Base-by-base conservation (phyloP, 2,329 filamentous ascomycete genomes). In the Stenocarpella maydis region DNA sequence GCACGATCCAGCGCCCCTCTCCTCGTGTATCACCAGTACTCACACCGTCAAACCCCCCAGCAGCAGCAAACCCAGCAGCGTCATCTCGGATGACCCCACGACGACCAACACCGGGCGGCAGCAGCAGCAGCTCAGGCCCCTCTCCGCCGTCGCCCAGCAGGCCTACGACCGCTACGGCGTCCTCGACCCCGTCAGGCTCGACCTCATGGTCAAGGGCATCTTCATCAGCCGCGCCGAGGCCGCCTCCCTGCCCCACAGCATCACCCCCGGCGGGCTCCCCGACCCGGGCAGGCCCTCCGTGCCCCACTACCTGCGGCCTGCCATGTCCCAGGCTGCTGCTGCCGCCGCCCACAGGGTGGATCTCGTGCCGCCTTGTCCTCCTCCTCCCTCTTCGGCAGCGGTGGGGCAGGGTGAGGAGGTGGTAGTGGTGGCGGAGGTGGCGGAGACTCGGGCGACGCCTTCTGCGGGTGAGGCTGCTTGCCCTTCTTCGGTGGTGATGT, bases 101-200 rank as follows among this genome's bases (percentile, higher is more conserved):
- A 24, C 26, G n/a, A 28, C 19, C 31, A 21, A 6, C 37, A 19
- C 10, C 47, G 10, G 1, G 5, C 14, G 1, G 5, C 14, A 41
- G 21, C 61, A 52, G n/a, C n/a, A 28, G 9, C 28, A 47, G n/a
- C 4, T 6, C 15, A 41, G 50, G 17, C 41, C 53, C 3, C 52
- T 67, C 10, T 50, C 52, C 15, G 8, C 52, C 17, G 4, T 58
- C 17, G 52, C 65, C 7, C 52, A n/a, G 15, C 7, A 15, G 7
- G 65, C 65, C 65, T 67, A 67, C 31, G 65, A 67, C 31, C 43
- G 19, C 24, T 58, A 67, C 17, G 65, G 65, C 21, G 8, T 34
- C 28, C 65, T 67, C 10, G 65, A 67, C 31, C 50, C n/a, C 1
- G 21, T 28, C 41, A 54, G 39, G 41, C 21, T 67, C 52, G 52